Evolutionary conservation across 2,329 filamentous ascomycete species (phyloP).

Genomic region (Phialemonium atrogriseum): DNA sequence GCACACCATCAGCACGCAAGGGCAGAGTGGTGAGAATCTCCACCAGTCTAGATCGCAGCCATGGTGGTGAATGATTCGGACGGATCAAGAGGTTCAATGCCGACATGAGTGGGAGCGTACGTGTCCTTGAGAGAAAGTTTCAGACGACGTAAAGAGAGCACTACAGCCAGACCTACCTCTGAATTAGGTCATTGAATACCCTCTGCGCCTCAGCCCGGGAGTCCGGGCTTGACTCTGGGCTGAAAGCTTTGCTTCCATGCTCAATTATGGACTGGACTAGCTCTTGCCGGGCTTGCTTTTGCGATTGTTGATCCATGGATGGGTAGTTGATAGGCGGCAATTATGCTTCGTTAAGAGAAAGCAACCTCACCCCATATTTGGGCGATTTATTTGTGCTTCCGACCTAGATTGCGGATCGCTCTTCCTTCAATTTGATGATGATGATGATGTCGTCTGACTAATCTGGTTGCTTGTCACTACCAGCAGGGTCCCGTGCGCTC

Average conservation of each 20-base stretch:
- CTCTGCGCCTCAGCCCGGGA: slow-evolving; percentile 24
- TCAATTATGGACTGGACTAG: slow-evolving; percentile 26
- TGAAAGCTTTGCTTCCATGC: slow-evolving; percentile 40
- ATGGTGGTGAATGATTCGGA: slow-evolving; percentile 47
- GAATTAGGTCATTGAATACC: slow-evolving; percentile 39
- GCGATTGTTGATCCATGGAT: no score
- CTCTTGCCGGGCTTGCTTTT: slow-evolving; percentile 16
- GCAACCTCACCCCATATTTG: no score
- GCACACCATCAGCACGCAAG: slow-evolving; percentile 53
- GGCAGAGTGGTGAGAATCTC: slow-evolving; percentile 52
- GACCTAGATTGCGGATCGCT: no score
- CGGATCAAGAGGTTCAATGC: slow-evolving; percentile 56
- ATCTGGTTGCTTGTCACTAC: slow-evolving; percentile 2
- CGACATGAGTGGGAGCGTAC: slow-evolving; percentile 44
- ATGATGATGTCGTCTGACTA: no score
- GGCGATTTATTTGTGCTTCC: no score
- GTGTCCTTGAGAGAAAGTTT: slow-evolving; percentile 31
- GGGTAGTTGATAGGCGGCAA: no score
- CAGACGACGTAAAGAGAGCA: slow-evolving; percentile 14
- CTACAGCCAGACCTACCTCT: slow-evolving; percentile 30
- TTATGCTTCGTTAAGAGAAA: no score
- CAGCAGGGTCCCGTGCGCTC: slow-evolving; percentile 3
- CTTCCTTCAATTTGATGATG: no score
- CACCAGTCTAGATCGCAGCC: slow-evolving; percentile 51
- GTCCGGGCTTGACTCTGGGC: slow-evolving; percentile 26